Evolutionary conservation across 805 yeast species (phyloP), one percentile per base, ranked within the genome.

Genomic region (Wickerhamiella spandovensis): DNA sequence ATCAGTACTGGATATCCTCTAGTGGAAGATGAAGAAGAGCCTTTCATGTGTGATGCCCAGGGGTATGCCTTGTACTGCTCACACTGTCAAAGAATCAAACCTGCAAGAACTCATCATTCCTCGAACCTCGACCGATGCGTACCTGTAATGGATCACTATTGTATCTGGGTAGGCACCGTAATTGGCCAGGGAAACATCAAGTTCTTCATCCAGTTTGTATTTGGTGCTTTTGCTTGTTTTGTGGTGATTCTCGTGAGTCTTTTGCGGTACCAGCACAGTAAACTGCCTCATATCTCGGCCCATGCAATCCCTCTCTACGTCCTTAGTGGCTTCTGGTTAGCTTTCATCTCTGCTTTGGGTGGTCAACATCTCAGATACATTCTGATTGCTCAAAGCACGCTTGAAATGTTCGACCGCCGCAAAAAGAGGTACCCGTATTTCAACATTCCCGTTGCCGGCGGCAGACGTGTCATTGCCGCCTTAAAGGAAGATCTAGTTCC

Each of bases 61-160:
- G 97, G 97, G 0, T 77, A 73, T 55, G 94, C 95, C 0, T 68
- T 70, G 24, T 89, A 84, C 79, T 87, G 95, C 60, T 65, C 82
- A 1, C 63, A 67, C 10, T 85, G 95, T 61, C 69, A 75, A 46
- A 73, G 81, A 5, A 64, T 84, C 28, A 86, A 84, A 59, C 72
- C 81, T 1, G 74, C 77, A 23, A 70, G 96, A 48, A 64, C 84
- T 0, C 90, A 79, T 56, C 96, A 85, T 60, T 81, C 88, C 39
- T 70, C 75, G 2, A 70, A 74, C 46, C 48, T 67, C 48, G 73
- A 72, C 2, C 60, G 64, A 22, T 86, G 95, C 60, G 78, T 88
- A 0, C 78, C 84, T 0, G 71, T 74, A 51, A 82, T 84, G 71
- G 97, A 89, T 64, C 97, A 89, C 63, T 82, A 73, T 59, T 89